These are phyloP conservation scores for Colletotrichum sojae DNA, from an alignment of 2,329 filamentous ascomycete genomes.

Conservation along the genomic window DNA sequence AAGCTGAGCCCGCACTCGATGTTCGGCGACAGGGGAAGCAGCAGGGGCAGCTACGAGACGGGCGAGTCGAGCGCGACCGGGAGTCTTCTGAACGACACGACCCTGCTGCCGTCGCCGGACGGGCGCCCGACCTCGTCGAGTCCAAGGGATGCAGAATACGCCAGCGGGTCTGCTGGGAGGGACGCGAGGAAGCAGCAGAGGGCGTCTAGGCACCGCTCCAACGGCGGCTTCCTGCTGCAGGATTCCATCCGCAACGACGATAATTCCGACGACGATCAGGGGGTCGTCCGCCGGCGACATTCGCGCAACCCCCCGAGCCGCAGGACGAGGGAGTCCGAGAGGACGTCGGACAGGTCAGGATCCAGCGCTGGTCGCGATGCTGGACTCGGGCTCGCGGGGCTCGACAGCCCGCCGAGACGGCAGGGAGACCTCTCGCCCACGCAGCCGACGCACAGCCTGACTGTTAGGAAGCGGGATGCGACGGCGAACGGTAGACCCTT, in stretches of 20 bases:
- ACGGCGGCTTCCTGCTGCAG: conserved; percentile 66
- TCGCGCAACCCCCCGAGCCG: conserved; percentile 43
- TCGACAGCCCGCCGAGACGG: conserved; percentile 21
- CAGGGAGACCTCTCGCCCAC: conserved; percentile 29
- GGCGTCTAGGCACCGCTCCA: conserved; percentile 59
- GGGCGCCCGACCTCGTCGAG: conserved; percentile 22
- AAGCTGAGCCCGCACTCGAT: conserved; percentile 35
- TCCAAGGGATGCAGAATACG: conserved; percentile 43
- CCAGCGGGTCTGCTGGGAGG: conserved; percentile 41
- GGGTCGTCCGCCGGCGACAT: conserved; percentile 47
- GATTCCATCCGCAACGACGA: conserved; percentile 54
- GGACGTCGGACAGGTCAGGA: conserved; percentile 29
- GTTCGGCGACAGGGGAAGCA: conserved; percentile 49
- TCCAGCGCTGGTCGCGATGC: conserved; percentile 34
- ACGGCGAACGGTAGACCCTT: conserved; percentile 43
- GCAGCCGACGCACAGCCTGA: conserved; percentile 26
- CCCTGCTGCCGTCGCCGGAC: conserved; percentile 34
- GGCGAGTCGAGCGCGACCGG: conserved; percentile 60
- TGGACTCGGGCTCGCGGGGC: conserved; percentile 9
- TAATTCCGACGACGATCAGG: conserved; percentile 49
- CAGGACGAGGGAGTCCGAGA: conserved; percentile 29
- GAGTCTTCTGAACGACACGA: conserved; percentile 46
- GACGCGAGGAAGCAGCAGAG: conserved; percentile 42
- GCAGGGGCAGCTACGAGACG: conserved; percentile 57
- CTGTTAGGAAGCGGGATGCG: conserved; percentile 39